A percentile compares a stretch with the other conserved stretches of the same genome.
Conservation (phyloP, 768 basidiomycete species). For the Glaciozyma martinii region DNA sequence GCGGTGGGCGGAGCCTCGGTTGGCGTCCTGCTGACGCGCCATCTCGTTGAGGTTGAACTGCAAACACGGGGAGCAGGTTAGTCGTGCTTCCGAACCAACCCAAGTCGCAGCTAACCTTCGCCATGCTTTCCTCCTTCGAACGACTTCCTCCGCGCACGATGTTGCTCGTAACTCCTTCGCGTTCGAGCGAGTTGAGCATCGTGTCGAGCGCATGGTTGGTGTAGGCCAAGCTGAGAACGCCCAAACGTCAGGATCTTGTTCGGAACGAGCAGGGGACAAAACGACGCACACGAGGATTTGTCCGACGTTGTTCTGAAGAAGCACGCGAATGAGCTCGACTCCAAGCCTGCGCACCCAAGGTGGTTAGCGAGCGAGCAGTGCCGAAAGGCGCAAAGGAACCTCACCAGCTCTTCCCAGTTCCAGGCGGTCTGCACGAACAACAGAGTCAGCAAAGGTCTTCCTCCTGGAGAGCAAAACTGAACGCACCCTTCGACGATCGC, state of each 20-base stretch:
- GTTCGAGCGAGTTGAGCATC: slow-evolving; percentile 56
- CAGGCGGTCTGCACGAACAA: slow-evolving; percentile 54
- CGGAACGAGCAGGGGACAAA: slow-evolving; percentile 1
- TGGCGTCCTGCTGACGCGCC: slow-evolving; percentile 45
- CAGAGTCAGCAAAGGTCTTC: no score
- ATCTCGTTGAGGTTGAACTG: slow-evolving; percentile 55
- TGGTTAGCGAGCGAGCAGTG: neutral
- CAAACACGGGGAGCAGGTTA: neutral
- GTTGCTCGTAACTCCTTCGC: slow-evolving; percentile 56
- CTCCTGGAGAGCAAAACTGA: neutral
- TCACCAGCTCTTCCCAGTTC: slow-evolving; percentile 60
- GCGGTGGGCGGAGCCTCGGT: slow-evolving; percentile 28
- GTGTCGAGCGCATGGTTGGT: slow-evolving; percentile 76
- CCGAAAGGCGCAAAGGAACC: neutral
- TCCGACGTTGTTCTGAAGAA: slow-evolving; percentile 49
- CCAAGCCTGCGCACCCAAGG: slow-evolving; percentile 54
- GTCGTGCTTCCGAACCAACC: neutral
- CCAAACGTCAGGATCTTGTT: neutral
- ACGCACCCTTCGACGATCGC: slow-evolving; percentile 56
- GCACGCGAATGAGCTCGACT: slow-evolving; percentile 58
- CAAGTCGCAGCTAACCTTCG: neutral
- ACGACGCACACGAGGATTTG: slow-evolving; percentile 45
- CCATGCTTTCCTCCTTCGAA: slow-evolving; percentile 29
- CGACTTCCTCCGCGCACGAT: slow-evolving; percentile 60
- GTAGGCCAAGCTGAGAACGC: slow-evolving; percentile 50